Conservation (phyloP, 176 grass and related monocot genomes). For the Rhynchospora breviuscula region DNA sequence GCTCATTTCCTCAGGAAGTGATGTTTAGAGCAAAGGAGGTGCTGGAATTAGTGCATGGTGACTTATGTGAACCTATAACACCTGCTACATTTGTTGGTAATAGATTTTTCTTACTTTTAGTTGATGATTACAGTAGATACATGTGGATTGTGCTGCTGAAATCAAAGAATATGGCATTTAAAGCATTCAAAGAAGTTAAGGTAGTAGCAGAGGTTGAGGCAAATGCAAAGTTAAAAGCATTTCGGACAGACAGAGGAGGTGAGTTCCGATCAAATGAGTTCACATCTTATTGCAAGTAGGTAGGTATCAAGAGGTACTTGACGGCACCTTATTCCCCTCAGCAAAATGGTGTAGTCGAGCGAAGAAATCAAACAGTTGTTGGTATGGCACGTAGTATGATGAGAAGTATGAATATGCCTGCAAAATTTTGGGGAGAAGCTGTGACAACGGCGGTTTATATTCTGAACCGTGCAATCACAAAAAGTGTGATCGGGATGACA, state of each 20-base stretch:
- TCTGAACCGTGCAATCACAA: not conserved
- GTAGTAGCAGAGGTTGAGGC: not conserved
- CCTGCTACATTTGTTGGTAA: not conserved
- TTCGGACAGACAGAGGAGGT: not conserved
- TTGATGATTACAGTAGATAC: not conserved
- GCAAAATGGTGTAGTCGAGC: not conserved
- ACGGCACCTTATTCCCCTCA: not conserved
- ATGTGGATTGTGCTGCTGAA: not conserved
- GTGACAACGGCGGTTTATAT: not conserved
- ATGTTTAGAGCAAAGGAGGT: not conserved
- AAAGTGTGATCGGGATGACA: conserved; percentile 1
- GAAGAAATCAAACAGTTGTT: not conserved
- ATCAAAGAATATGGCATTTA: not conserved
- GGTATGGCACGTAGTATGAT: not conserved
- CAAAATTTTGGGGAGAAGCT: not conserved
- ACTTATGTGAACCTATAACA: not conserved
- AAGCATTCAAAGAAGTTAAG: not conserved
- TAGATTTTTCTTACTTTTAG: not conserved
- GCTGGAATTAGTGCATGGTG: not conserved
- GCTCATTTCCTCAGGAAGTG: not conserved
- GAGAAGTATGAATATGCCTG: not conserved
- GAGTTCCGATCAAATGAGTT: not conserved
- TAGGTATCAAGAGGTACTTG: not conserved
- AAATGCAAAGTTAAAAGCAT: not conserved
- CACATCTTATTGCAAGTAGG: too few species aligned